Evolutionary conservation across 2,329 filamentous ascomycete genomes (phyloP).

Genomic region (Colletotrichum sojae): DNA sequence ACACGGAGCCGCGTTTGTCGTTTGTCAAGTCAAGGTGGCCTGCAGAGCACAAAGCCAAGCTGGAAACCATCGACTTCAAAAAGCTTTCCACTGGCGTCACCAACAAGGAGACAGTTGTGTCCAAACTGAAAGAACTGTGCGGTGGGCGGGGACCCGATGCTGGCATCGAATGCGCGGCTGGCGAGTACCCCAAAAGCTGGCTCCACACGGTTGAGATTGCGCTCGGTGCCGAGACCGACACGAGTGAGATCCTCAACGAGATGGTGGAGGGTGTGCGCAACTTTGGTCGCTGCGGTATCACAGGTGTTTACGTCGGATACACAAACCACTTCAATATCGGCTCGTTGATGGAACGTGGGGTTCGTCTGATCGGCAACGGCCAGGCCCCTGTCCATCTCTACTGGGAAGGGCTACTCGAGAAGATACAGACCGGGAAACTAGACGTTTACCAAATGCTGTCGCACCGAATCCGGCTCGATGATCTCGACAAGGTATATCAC

Average conservation of each 20-base stretch:
- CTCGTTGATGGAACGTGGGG: constrained; percentile 87
- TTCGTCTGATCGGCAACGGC: constrained; percentile 79
- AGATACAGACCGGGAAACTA: constrained; percentile 77
- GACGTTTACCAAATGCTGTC: constrained; percentile 86
- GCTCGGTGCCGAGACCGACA: constrained; percentile 84
- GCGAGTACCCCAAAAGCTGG: constrained; percentile 75
- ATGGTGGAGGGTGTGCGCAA: constrained; percentile 82
- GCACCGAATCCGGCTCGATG: constrained; percentile 82
- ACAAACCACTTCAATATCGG: constrained; percentile 89
- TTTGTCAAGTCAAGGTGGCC: constrained; percentile 76
- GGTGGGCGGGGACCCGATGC: constrained; percentile 82
- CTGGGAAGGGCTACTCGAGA: constrained; percentile 82
- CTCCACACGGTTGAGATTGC: constrained; percentile 70
- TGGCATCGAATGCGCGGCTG: constrained; percentile 75
- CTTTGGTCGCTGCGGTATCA: constrained; percentile 82
- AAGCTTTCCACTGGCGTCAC: constrained; percentile 71
- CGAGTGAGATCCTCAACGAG: constrained; percentile 84
- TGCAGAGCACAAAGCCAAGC: constrained; percentile 61
- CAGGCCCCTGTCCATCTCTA: constrained; percentile 85
- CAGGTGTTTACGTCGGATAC: constrained; percentile 76
- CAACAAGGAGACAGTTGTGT: constrained; percentile 74
- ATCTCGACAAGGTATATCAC: constrained; percentile 76
- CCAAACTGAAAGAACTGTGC: constrained; percentile 80
- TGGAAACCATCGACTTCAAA: constrained; percentile 80
- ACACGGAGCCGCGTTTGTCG: constrained; percentile 78